phyloP scores from a whole-genome alignment of 2,329 filamentous ascomycete species.

The Trichoderma sp. region DNA sequence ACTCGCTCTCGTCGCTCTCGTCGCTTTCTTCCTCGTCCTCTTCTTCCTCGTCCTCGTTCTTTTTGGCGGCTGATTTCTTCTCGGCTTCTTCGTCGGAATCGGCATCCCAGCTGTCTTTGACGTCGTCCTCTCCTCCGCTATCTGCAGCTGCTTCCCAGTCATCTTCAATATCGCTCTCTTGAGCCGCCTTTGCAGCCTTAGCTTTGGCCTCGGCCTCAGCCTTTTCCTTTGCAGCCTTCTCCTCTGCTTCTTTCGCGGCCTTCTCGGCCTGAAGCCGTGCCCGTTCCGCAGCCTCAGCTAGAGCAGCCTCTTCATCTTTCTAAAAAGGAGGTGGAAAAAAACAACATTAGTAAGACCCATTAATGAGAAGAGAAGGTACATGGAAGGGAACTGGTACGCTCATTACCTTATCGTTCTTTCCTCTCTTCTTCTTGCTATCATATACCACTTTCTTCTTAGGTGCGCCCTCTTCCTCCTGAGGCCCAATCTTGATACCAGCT shows the following conservation, averaged over 20 bases:
- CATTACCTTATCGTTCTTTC: conserved; percentile 58
- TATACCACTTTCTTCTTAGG: conserved; percentile 77
- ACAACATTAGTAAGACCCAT: neutral
- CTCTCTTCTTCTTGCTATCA: conserved; percentile 79
- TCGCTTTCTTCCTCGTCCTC: conserved; percentile 17
- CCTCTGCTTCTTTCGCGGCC: conserved; percentile 61
- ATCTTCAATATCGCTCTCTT: conserved; percentile 66
- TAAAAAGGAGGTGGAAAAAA: conserved; percentile 36
- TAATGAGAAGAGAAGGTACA: neutral
- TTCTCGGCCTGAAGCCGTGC: conserved; percentile 69
- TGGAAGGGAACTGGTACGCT: neutral
- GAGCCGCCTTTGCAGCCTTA: conserved; percentile 56
- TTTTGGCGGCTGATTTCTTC: conserved; percentile 39
- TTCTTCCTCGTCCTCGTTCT: conserved; percentile 29
- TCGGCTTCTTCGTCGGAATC: conserved; percentile 71
- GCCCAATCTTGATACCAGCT: conserved; percentile 72
- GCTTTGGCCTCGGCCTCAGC: conserved; percentile 59
- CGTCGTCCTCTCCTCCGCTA: conserved; percentile 63
- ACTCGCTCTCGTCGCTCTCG: conserved; percentile 48
- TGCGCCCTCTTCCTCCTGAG: conserved; percentile 52
- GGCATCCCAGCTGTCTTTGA: conserved; percentile 96
- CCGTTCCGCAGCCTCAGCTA: conserved; percentile 77
- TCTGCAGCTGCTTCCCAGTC: conserved; percentile 88
- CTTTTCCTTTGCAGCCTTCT: conserved; percentile 59
- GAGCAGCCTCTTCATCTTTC: conserved; percentile 74